Evolutionary conservation across 257 asterid genomes (phyloP).

Genomic region (Scutellaria minor): DNA sequence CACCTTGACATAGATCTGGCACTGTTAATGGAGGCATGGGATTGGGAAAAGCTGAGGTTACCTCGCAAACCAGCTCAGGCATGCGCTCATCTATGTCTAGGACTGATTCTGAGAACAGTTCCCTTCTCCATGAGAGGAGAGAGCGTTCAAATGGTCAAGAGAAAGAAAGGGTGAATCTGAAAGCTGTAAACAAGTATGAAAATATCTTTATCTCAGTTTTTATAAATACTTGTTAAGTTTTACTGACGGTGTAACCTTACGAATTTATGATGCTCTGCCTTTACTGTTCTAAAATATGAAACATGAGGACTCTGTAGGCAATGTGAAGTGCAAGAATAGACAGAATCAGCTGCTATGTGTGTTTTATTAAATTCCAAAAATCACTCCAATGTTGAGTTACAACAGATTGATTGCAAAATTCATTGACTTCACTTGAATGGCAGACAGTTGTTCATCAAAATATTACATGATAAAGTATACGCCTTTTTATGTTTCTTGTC

Average conservation of each 20-base stretch:
- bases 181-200: conserved; percentile 74
- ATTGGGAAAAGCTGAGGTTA: conserved; percentile 66
- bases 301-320: not conserved
- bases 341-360: conserved; percentile 4
- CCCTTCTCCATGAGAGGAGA: conserved; percentile 72
- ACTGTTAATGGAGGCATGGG: conserved; percentile 64
- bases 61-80: conserved; percentile 63
- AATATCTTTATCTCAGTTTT: conserved; percentile 22
- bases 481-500: not conserved
- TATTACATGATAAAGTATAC: conserved; percentile 19
- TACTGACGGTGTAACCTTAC: conserved; percentile 1
- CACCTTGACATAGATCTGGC: conserved; percentile 58
- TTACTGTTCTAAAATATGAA: conserved; percentile 14
- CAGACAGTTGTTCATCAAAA: not conserved
- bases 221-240: not conserved
- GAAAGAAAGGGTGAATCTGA: conserved; percentile 71
- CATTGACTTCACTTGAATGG: conserved; percentile 3
- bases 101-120: conserved; percentile 68
- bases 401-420: conserved; percentile 19
- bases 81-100: conserved; percentile 68
- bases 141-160: conserved; percentile 71
- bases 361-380: not conserved
- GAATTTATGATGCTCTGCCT: conserved; percentile 10
- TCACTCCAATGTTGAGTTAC: conserved; percentile 15
- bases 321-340: conserved; percentile 2